Evolutionary conservation across 2,329 filamentous ascomycete genomes (phyloP).

Genomic region (Reticulascus tulasneorum): DNA sequence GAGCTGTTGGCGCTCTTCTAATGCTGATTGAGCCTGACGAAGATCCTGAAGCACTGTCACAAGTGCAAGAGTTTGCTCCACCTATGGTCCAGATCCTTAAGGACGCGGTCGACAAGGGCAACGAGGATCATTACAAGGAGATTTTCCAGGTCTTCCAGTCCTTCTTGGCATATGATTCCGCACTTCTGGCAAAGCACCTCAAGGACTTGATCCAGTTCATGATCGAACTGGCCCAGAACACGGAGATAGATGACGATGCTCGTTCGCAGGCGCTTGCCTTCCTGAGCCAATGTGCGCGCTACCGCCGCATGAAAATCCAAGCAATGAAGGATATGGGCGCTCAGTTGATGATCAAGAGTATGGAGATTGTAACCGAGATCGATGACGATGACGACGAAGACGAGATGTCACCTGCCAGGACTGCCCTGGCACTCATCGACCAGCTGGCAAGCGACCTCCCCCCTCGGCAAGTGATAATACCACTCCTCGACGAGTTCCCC

Average conservation of each 20-base stretch:
- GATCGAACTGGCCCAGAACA: slow-evolving; percentile 79
- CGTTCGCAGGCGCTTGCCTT: slow-evolving; percentile 88
- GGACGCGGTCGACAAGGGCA: slow-evolving; percentile 69
- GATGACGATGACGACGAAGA: slow-evolving; percentile 70
- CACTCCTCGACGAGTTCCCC: slow-evolving; percentile 81
- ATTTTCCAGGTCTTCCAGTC: slow-evolving; percentile 97
- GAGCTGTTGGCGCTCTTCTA: slow-evolving; percentile 82
- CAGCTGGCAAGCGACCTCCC: slow-evolving; percentile 84
- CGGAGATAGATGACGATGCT: slow-evolving; percentile 74
- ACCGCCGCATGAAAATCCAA: slow-evolving; percentile 94
- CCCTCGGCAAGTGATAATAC: slow-evolving; percentile 89
- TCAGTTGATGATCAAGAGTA: slow-evolving; percentile 79
- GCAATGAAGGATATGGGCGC: slow-evolving; percentile 79
- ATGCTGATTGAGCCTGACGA: slow-evolving; percentile 87
- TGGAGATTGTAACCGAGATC: slow-evolving; percentile 87
- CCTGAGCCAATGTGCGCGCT: slow-evolving; percentile 87
- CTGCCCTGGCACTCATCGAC: slow-evolving; percentile 82
- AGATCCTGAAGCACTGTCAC: slow-evolving; percentile 66
- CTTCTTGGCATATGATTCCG: slow-evolving; percentile 82
- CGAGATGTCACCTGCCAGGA: slow-evolving; percentile 78
- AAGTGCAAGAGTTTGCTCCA: slow-evolving; percentile 78
- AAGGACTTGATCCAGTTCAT: slow-evolving; percentile 91
- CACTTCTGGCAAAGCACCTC: slow-evolving; percentile 79
- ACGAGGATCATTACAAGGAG: slow-evolving; percentile 85
- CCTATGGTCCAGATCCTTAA: slow-evolving; percentile 88